Conservation (phyloP, 2,329 filamentous ascomycete species). For the Thermoascus crustaceus region DNA sequence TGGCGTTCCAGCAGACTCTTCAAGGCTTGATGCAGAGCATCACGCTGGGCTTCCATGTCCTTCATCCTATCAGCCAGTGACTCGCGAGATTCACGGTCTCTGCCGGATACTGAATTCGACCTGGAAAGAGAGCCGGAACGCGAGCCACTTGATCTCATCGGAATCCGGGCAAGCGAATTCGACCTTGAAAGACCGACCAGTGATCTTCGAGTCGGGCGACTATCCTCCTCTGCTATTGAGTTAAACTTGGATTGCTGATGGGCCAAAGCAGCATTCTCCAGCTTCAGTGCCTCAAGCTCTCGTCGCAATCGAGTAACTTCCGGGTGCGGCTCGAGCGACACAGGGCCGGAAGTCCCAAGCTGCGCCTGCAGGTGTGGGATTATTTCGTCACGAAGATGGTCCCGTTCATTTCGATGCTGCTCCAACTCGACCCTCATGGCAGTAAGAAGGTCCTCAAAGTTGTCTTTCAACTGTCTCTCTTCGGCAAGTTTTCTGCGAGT, state of each 20-base stretch:
- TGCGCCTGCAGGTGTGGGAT: conserved; percentile 69
- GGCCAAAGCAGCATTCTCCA: conserved; percentile 37
- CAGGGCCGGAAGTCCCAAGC: conserved; percentile 31
- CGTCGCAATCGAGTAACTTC: conserved; percentile 64
- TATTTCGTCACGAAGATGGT: conserved; percentile 73
- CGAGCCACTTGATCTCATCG: conserved; percentile 34
- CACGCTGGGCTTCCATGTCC: conserved; percentile 86
- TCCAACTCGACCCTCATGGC: conserved; percentile 77
- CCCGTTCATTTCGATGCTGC: conserved; percentile 75
- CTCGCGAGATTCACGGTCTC: conserved; percentile 55
- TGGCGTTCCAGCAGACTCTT: conserved; percentile 80
- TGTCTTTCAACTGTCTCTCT: conserved; percentile 79
- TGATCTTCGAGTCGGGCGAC: conserved; percentile 35
- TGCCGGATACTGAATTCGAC: conserved; percentile 47
- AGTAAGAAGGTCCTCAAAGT: conserved; percentile 83
- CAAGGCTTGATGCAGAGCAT: conserved; percentile 80
- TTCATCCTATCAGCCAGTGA: conserved; percentile 71
- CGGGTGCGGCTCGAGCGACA: conserved; percentile 46
- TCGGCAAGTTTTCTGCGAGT: conserved; percentile 72
- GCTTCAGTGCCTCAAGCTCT: conserved; percentile 62
- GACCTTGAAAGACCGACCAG: conserved; percentile 53
- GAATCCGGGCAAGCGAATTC: conserved; percentile 56
- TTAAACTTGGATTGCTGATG: conserved; percentile 48
- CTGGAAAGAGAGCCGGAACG: conserved; percentile 48
- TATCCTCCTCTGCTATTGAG: conserved; percentile 54